Evolutionary conservation across 306 rosid species (phyloP).

Genomic region (Vigna trinervia): DNA sequence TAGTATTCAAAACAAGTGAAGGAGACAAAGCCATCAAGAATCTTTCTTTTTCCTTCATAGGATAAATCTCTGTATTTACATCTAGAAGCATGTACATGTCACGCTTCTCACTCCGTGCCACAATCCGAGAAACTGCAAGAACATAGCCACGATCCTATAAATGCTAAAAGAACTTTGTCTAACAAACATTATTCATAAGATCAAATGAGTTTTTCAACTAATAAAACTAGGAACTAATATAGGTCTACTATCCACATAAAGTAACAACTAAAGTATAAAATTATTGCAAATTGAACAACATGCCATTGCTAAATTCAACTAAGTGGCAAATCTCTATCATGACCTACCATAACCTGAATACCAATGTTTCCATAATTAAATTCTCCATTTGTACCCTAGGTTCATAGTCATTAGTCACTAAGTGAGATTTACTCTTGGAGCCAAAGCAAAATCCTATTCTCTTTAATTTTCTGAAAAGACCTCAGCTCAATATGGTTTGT

Average conservation of each 20-base stretch:
- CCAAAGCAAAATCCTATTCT: constrained; percentile 1
- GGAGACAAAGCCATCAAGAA: constrained; percentile 79
- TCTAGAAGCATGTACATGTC: constrained; percentile 71
- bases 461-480: background rate
- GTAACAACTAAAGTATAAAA: background rate
- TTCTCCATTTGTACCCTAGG: background rate
- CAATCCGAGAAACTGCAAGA: constrained; percentile 60
- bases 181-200: too few relatives aligned
- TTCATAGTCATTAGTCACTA: background rate
- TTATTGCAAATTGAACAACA: background rate
- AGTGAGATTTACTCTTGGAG: constrained; percentile 17
- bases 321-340: background rate
- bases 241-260: background rate
- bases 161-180: too few relatives aligned
- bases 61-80: constrained; percentile 86
- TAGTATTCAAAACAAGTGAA: constrained; percentile 61
- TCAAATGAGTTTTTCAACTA: too few relatives aligned
- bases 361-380: background rate
- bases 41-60: constrained; percentile 63
- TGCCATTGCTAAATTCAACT: too few relatives aligned
- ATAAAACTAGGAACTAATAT: too few relatives aligned
- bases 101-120: constrained; percentile 77
- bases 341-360: background rate
- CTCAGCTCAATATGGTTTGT: background rate
- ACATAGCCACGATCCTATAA: too few relatives aligned